Conservation (phyloP, 2,329 filamentous ascomycete genomes). For the Diplodia sapinea region DNA sequence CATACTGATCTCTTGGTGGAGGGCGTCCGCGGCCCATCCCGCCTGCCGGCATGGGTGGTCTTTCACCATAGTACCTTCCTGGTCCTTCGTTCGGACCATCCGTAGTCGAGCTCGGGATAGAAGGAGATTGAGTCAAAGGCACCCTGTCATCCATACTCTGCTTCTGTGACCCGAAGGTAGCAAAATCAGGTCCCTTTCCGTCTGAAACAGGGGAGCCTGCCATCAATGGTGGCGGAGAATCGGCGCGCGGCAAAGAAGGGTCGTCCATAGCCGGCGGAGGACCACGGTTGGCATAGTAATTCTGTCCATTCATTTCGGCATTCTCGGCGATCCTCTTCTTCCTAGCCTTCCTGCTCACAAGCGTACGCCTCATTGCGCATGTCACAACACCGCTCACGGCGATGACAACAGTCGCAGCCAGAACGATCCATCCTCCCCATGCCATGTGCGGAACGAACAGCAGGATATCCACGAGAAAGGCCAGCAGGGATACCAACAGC, state of each 20-base stretch:
- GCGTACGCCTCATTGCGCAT: constrained; percentile 90
- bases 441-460: constrained; percentile 92
- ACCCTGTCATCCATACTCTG: constrained; percentile 70
- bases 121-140: constrained; percentile 70
- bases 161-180: constrained; percentile 67
- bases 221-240: constrained; percentile 59
- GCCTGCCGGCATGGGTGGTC: constrained; percentile 40
- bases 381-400: constrained; percentile 82
- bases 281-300: constrained; percentile 70
- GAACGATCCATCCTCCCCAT: constrained; percentile 93
- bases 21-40: constrained; percentile 38
- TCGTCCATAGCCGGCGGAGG: constrained; percentile 49
- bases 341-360: constrained; percentile 90
- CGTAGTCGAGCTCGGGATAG: constrained; percentile 58
- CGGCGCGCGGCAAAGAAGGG: constrained; percentile 53
- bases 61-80: constrained; percentile 43
- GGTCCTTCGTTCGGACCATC: constrained; percentile 49
- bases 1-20: constrained; percentile 65
- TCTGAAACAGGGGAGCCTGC: constrained; percentile 49
- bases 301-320: constrained; percentile 95
- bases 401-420: constrained; percentile 86
- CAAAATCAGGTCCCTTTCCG: constrained; percentile 60
- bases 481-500: constrained; percentile 79
- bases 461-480: constrained; percentile 91
- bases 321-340: constrained; percentile 92